These are phyloP conservation scores for Sclerotiophoma versabilis DNA, from an alignment of 2,329 filamentous ascomycete genomes.

Conservation along the genomic window DNA sequence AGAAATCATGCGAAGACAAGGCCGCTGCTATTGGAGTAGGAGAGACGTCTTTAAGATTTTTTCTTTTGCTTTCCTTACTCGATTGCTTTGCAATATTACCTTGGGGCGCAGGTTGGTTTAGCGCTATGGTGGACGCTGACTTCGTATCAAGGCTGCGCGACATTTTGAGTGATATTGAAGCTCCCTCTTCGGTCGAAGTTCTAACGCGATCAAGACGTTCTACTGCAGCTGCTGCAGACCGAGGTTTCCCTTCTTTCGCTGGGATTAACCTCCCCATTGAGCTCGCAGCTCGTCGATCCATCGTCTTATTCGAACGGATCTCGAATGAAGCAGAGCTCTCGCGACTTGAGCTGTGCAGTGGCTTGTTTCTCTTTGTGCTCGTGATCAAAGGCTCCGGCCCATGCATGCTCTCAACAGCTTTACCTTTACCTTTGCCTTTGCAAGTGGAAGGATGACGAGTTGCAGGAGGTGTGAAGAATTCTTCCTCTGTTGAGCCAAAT, in stretches of 20 bases:
- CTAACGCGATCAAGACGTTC: not conserved
- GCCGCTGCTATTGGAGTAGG: not conserved
- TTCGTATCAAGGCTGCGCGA: not conserved
- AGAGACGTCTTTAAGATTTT: not conserved
- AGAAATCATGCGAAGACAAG: not conserved
- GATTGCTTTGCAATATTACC: not conserved
- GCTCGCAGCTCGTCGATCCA: not conserved
- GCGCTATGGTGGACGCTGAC: not conserved
- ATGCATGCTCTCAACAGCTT: too few relatives aligned
- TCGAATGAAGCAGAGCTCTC: not conserved
- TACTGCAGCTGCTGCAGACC: not conserved
- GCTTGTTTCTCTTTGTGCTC: not conserved
- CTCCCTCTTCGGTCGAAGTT: not conserved
- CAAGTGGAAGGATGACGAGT: conserved; percentile 6
- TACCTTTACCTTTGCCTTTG: not conserved
- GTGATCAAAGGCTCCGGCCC: too few relatives aligned
- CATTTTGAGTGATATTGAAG: not conserved
- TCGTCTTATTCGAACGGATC: not conserved
- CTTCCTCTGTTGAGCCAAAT: conserved; percentile 10
- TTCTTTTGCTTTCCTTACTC: not conserved
- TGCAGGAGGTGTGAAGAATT: conserved; percentile 26
- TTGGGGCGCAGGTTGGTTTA: not conserved
- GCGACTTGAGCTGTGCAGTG: not conserved
- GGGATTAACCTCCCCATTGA: not conserved
- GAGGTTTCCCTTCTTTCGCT: not conserved